Evolutionary conservation across 2,329 filamentous ascomycete genomes (phyloP), one percentile per base, ranked within the genome.

Genomic region (Myriosclerotinia duriaeana): DNA sequence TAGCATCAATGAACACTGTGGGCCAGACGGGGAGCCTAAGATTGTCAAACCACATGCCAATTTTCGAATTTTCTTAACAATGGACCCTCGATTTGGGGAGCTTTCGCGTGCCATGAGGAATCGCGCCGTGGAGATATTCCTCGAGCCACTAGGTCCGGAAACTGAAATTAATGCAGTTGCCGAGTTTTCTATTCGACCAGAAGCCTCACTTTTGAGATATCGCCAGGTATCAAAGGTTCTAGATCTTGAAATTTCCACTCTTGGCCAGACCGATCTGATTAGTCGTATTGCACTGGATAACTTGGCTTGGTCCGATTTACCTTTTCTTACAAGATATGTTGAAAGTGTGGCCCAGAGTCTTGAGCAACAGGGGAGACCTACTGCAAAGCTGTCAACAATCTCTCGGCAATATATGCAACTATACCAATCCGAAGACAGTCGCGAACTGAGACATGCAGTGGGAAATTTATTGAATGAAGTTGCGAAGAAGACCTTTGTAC

Each of bases 51-150:
- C 95, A 17, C 93, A 98, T 79, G 84, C 89, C 0, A 86, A 92
- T 68, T 99, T 99, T 78, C 86, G 94, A 66, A 87, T 99, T 26
- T 98, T 99, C 78, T 81, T 99, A 76, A 98, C 94, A 0, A 90
- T 96, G 81, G 94, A 99, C 77, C 89, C 95, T 55, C 87, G 89
- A 60, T 91, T 97, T 77, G 96, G 95, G 22, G 95, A 99, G 77
- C 82, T 99, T 11, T 99, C 95, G 4, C 86, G 95, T 69, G 95
- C 95, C 0, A 99, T 99, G 95, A 85, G 96, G 66, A 99, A 99
- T 78, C 87, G 95, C 77, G 93, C 93, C 59, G 84, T 97, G 36
- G 96, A 99, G 78, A 89, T 99, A 12, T 95, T 89, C 74, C 81
- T 99, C 55, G 82, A 87, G 69, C 77, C 77, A 53, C 40, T 74